These are phyloP conservation scores for Syncephalis plumigaleata DNA, from an alignment of 371 early-diverging fungal genomes.

Conservation along the genomic window DNA sequence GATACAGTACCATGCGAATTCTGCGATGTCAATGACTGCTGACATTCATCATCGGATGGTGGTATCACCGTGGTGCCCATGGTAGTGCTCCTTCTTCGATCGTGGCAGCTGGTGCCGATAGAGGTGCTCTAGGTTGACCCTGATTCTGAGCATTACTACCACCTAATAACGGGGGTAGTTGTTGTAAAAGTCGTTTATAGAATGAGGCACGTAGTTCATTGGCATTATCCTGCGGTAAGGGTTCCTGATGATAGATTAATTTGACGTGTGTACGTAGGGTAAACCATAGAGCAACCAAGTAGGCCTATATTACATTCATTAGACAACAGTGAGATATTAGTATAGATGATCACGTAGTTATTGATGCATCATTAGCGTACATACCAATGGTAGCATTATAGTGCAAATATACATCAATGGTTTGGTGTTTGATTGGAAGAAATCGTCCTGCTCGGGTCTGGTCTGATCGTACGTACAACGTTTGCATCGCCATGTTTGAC, in stretches of 20 bases:
- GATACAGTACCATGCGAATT: not conserved
- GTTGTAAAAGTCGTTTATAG: conserved; percentile 13
- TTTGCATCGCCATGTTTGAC: conserved; percentile 19
- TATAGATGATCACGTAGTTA: not conserved
- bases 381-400: conserved; percentile 48
- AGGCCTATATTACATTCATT: conserved; percentile 24
- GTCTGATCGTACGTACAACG: conserved; percentile 44
- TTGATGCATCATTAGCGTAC: conserved; percentile 7
- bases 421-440: conserved; percentile 59
- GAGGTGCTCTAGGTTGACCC: not conserved
- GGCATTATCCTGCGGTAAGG: conserved; percentile 10
- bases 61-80: not conserved
- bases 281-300: conserved; percentile 84
- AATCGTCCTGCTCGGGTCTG: conserved; percentile 58
- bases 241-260: conserved; percentile 13
- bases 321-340: not conserved
- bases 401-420: conserved; percentile 86
- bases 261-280: conserved; percentile 84
- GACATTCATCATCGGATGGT: not conserved
- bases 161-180: conserved; percentile 10
- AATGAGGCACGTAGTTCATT: conserved; percentile 15
- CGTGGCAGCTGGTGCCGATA: conserved; percentile 9
- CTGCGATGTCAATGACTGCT: not conserved
- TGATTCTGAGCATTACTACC: conserved; percentile 6
- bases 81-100: no score